Evolutionary conservation across 805 yeast species (phyloP).

Genomic region (Saccharomycopsis malanga): DNA sequence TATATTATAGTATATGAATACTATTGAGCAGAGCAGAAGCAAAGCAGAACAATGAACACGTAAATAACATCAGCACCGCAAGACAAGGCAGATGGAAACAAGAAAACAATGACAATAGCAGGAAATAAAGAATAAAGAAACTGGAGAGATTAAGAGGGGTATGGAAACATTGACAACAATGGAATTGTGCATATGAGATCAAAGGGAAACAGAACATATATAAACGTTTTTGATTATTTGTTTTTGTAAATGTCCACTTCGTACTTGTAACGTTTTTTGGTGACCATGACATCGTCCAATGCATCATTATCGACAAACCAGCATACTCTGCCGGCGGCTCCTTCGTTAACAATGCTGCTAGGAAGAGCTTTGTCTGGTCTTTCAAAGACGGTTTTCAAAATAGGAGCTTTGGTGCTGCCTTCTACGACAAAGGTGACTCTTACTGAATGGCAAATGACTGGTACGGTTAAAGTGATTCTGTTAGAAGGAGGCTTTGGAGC

Average conservation of each 20-base stretch:
- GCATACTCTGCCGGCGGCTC: constrained; percentile 92
- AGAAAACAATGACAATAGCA: no score
- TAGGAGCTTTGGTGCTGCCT: constrained; percentile 92
- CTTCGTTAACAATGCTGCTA: constrained; percentile 85
- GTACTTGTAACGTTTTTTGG: constrained; percentile 21
- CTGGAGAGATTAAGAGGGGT: not conserved
- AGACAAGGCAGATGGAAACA: no score
- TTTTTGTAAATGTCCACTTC: constrained; percentile 21
- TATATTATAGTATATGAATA: no score
- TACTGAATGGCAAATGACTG: constrained; percentile 90
- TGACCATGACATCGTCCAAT: constrained; percentile 57
- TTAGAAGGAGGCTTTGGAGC: constrained; percentile 86
- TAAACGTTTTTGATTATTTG: constrained; percentile 6
- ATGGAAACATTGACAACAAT: not conserved
- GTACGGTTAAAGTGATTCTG: constrained; percentile 85
- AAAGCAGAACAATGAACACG: no score
- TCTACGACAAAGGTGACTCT: constrained; percentile 93
- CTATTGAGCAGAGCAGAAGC: no score
- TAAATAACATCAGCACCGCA: no score
- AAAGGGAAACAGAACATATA: no score
- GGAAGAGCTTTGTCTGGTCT: constrained; percentile 96
- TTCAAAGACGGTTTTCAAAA: constrained; percentile 86
- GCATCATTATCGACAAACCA: constrained; percentile 98
- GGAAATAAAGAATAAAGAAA: no score
- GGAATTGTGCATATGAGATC: no score